Conservation (phyloP, 2,329 filamentous ascomycete species). For the Epicoccum sorghinum region DNA sequence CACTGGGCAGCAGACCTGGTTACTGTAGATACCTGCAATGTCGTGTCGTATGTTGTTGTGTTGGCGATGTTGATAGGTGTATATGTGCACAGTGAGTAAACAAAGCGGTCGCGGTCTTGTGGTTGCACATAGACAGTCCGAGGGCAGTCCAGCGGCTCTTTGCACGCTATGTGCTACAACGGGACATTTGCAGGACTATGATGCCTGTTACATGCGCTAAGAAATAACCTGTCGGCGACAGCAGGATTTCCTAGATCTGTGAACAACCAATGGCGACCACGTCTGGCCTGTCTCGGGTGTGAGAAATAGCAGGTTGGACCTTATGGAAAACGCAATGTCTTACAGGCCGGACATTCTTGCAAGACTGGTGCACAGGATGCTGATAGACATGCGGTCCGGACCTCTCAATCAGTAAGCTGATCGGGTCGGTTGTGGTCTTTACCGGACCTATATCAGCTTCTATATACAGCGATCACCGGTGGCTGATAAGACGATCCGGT, state of each 20-base stretch:
- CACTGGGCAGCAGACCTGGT: background rate
- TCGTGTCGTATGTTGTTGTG: slow-evolving; percentile 5
- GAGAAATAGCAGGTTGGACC: too few species aligned
- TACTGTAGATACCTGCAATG: slow-evolving; percentile 12
- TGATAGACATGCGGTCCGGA: background rate
- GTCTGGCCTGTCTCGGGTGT: too few species aligned
- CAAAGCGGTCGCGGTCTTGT: background rate
- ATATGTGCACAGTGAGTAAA: background rate
- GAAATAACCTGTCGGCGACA: too few species aligned
- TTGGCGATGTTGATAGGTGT: too few species aligned
- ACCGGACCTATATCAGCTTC: background rate
- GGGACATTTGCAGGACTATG: too few species aligned
- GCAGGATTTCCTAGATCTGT: too few species aligned
- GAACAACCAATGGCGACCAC: too few species aligned
- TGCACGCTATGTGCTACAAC: too few species aligned
- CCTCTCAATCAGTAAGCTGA: background rate
- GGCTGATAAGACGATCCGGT: background rate
- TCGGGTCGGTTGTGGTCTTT: background rate
- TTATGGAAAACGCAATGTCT: too few species aligned
- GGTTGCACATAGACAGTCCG: too few species aligned
- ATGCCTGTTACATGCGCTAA: too few species aligned
- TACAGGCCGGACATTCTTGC: background rate
- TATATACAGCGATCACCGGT: background rate
- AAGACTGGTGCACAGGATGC: background rate
- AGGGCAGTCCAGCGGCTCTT: too few species aligned